Conservation (phyloP, 1,284 basidiomycete genomes). For the Papiliotrema nemorosa region DNA sequence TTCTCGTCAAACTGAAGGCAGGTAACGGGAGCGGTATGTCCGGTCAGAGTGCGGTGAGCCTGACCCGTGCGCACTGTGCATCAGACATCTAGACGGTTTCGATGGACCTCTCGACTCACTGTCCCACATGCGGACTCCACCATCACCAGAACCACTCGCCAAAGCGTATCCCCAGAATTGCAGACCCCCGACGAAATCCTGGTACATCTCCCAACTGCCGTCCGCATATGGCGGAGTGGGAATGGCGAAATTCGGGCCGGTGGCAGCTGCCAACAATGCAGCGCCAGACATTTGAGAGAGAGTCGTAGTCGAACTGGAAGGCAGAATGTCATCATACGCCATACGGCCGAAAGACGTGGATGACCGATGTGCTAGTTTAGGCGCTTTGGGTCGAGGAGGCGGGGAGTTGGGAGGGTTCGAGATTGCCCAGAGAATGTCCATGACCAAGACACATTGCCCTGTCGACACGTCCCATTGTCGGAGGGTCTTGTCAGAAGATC, state of each 20-base stretch:
- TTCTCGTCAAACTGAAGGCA: slow-evolving; percentile 96
- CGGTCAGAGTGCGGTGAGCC: slow-evolving; percentile 85
- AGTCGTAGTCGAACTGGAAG: slow-evolving; percentile 32
- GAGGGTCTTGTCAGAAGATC: slow-evolving; percentile 96
- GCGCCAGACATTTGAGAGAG: slow-evolving; percentile 36
- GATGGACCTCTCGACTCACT: slow-evolving; percentile 60
- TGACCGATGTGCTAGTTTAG: slow-evolving; percentile 37
- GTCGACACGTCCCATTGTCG: slow-evolving; percentile 97
- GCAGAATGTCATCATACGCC: slow-evolving; percentile 52
- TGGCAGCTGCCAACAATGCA: slow-evolving; percentile 52
- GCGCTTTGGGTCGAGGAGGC: slow-evolving; percentile 34
- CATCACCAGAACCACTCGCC: slow-evolving; percentile 93
- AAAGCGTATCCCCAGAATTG: slow-evolving; percentile 99
- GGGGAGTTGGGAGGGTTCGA: slow-evolving; percentile 70
- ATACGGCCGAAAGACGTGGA: slow-evolving; percentile 43
- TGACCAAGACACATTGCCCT: slow-evolving; percentile 96
- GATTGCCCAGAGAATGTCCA: slow-evolving; percentile 99
- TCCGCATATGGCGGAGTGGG: slow-evolving; percentile 84
- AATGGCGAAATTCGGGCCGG: slow-evolving; percentile 65
- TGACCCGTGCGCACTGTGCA: slow-evolving; percentile 90
- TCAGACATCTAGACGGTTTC: slow-evolving; percentile 1
- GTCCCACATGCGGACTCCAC: slow-evolving; percentile 98
- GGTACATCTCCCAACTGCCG: slow-evolving; percentile 88
- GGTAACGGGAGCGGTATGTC: slow-evolving; percentile 91
- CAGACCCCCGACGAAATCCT: slow-evolving; percentile 94